These are phyloP conservation scores for Arctium minus DNA, from an alignment of 129 eudicot genomes.

Conservation along the genomic window DNA sequence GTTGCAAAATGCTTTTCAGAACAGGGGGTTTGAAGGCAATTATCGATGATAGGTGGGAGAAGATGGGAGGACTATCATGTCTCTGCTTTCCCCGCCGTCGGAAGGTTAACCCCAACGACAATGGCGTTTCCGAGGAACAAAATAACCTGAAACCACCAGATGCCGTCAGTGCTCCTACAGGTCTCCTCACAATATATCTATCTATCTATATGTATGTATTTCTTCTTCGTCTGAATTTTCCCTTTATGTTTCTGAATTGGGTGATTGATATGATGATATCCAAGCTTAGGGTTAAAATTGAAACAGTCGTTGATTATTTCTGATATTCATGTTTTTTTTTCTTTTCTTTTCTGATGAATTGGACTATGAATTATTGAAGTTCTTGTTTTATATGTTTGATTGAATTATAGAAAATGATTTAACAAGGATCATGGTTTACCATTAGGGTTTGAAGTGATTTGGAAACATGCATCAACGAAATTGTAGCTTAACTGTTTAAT, in stretches of 20 bases:
- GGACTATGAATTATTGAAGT: not conserved
- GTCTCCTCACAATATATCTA: conserved; percentile 33
- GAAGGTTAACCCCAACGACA: conserved; percentile 20
- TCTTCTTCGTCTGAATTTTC: conserved; percentile 25
- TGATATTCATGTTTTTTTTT: not conserved
- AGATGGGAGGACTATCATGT: conserved; percentile 29
- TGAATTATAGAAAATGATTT: not conserved
- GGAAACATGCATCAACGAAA: not conserved
- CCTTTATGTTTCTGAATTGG: not conserved
- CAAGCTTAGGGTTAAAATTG: not conserved
- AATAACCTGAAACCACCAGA: not conserved
- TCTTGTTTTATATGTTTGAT: not conserved
- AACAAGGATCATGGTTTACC: not conserved
- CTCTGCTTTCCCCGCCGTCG: conserved; percentile 28
- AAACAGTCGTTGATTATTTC: not conserved
- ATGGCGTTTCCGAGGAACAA: conserved; percentile 16
- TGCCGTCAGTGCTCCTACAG: conserved; percentile 18
- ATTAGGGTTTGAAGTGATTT: not conserved
- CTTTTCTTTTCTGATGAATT: not conserved
- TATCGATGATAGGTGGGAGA: conserved; percentile 12
- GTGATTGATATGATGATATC: not conserved
- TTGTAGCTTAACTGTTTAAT: not conserved
- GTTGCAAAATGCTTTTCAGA: conserved; percentile 12
- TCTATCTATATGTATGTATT: conserved; percentile 28
- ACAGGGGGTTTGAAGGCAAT: conserved; percentile 17